Evolutionary conservation across 2,329 filamentous ascomycete genomes (phyloP), one percentile per base, ranked within the genome.

Genomic region (Aspergillus quadricinctus): DNA sequence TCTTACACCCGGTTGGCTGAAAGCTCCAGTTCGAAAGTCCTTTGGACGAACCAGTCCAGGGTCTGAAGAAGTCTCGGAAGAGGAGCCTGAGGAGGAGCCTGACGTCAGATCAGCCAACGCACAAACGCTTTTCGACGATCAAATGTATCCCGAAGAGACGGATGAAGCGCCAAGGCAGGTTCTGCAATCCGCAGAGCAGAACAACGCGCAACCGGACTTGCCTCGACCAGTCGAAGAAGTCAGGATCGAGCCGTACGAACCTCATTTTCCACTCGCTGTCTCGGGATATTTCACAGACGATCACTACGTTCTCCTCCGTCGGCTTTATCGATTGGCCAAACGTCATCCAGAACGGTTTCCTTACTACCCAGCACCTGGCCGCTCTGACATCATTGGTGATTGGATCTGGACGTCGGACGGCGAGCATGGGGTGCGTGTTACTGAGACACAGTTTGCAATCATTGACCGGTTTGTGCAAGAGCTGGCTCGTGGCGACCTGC

Each of bases 351-450:
- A 75, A 43, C 66, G 62, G 3, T 75, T 77, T 54, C 66, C 69
- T 28, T 77, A 76, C 55, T 62, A 69, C 40, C 61, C 73, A 28
- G 64, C 68, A 9, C 61, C 69, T 19, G 66, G 69, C 17, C 73
- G 73, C 41, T 63, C 70, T 45, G 66, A 70, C 27, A 75, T 77
- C 53, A 68, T 77, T 49, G 74, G 75, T 28, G 72, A 75, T 61
- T 74, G 70, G 68, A 73, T 76, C 49, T 76, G 71, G 71, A 75
- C 73, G 3, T 75, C 73, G 19, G 73, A 77, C 61, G 72, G 73
- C 17, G 64, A 63, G 49, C 70, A 76, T 58, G 72, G 73, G 49
- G 69, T 75, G 4, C 71, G 71, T 11, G 71, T 77, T 55, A 75
- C 75, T 5, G 70, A 77, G 61, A 67, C 69, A 10, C 75, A 77